Base-by-base conservation (phyloP, 208 protist genomes). In the Wallacemonas sp. region DNA sequence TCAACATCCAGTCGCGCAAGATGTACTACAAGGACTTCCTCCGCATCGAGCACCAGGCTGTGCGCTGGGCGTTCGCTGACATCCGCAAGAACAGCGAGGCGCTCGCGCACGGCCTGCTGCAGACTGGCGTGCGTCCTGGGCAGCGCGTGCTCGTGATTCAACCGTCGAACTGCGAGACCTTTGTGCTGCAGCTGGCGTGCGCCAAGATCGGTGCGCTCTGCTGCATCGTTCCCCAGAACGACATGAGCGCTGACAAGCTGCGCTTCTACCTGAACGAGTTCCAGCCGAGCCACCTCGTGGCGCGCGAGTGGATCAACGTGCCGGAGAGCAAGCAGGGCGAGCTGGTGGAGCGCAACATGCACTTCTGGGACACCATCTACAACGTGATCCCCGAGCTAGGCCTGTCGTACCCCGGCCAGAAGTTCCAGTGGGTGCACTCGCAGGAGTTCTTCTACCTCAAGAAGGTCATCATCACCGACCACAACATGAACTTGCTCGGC, bases 11-110 rank as follows among this genome's bases (percentile, higher is more conserved):
- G 72, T 93, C 92, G n/a, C 80, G 92, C 29, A 95, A 95, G 74
- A 94, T 97, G 92, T 94, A 95, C 76, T 95, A 97, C 88, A 97
- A 94, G 68, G 90, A 94, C 66, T 92, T 94, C 57, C 70, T 97
- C n/a, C 89, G 92, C 41, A 95, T 97, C 62, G 88, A 94, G 76
- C 92, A 97, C 70, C 92, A 97, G 80, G 92, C 88, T 14, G 92
- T 97, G 19, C 85, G 89, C 30, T 97, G 92, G 92, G 89, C 92
- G 1, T 97, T 94, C 75, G 89, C 89, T 1, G 92, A 97, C 61
- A 92, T 97, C 63, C 88, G 89, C 47, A 97, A 97, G 75, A 97
- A 97, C 78, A 95, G 89, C 73, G 92, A 97, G 76, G 92, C 92
- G 3, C 84, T 97, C 2, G 92, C 88, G 6, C 86, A 97, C 66